phyloP scores from a whole-genome alignment of 140 eudicot genomes.

The Senecio squalidus region DNA sequence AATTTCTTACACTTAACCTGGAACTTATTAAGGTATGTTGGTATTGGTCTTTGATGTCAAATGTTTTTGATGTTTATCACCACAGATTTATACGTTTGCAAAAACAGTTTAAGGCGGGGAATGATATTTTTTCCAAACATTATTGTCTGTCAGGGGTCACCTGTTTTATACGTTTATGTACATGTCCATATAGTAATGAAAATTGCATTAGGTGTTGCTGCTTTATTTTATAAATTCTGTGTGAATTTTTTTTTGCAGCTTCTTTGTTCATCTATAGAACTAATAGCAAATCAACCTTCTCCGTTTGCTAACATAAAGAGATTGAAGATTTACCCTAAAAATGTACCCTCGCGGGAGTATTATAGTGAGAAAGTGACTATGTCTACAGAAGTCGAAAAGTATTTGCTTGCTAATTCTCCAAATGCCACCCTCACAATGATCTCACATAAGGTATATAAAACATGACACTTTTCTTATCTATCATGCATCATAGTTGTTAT shows the following conservation, averaged over 20 bases:
- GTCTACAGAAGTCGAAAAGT: neutral
- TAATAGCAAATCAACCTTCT: neutral
- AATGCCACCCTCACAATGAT: slow-evolving; percentile 3
- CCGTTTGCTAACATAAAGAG: slow-evolving; percentile 7
- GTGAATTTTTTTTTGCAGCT: neutral
- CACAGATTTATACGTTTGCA: neutral
- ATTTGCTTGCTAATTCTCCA: slow-evolving; percentile 13
- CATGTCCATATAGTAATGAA: neutral
- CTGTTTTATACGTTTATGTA: neutral
- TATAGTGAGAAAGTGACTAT: neutral
- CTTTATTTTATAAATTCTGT: neutral
- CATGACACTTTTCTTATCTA: neutral
- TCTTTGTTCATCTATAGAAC: neutral
- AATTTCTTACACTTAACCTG: neutral
- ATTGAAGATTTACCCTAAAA: neutral
- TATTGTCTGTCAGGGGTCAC: neutral
- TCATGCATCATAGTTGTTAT: neutral
- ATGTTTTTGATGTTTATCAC: neutral
- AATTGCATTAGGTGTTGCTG: neutral
- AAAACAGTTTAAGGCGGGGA: neutral
- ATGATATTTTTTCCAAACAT: no score
- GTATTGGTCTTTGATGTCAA: neutral
- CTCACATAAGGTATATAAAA: slow-evolving; percentile 3
- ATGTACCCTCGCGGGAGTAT: neutral
- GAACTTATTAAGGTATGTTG: neutral